Base-by-base conservation (phyloP, 228 moss, liverwort and hornwort genomes). In the Sphagnum magellanicum region DNA sequence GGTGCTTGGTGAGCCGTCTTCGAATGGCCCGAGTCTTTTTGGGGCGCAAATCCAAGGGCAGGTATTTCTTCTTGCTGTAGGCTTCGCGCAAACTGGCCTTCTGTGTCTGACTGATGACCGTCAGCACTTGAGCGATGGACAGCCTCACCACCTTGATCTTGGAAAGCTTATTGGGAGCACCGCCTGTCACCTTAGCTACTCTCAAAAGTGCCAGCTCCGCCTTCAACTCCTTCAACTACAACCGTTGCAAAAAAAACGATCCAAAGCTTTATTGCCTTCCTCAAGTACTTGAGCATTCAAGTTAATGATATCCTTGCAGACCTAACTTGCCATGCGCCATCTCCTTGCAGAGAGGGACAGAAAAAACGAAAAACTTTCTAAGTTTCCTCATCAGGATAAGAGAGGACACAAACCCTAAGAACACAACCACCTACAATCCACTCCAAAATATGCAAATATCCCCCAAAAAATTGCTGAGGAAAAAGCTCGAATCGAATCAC, bases 131-230 rank as follows among this genome's bases (percentile, higher is more conserved):
- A 4, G 91, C 91, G 64, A 94, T 94, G 0, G 91, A 94, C 49
- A 91, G 83, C 71, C 94, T 82, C 60, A 94, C 91, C 73, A 94
- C 94, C 87, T 94, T 94, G 81, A 94, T 94, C 81, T 94, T 94
- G 2, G 91, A 91, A 66, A 94, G 77, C 74, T 94, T 94, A 79
- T 94, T 94, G 4, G 94, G 94, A 13, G 94, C 94, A 49, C 94
- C 91, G 70, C 94, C 91, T 9, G 91, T 94, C 53, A 94, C 94
- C 81, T 94, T 94, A 52, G 91, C 94, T 60, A 91, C 91, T 76
- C 94, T 81, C 83, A 94, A 66, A 71, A 90, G 78, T 63, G 94
- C 91, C 12, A 91, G 88, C 83, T 94, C 94, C 8, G 90, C 90
- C 79, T 94, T 94, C 75, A 94, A 75, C 79, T 94, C 94, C 84